Evolutionary conservation across 805 yeast species (phyloP).

Genomic region (Barnettozyma populi): DNA sequence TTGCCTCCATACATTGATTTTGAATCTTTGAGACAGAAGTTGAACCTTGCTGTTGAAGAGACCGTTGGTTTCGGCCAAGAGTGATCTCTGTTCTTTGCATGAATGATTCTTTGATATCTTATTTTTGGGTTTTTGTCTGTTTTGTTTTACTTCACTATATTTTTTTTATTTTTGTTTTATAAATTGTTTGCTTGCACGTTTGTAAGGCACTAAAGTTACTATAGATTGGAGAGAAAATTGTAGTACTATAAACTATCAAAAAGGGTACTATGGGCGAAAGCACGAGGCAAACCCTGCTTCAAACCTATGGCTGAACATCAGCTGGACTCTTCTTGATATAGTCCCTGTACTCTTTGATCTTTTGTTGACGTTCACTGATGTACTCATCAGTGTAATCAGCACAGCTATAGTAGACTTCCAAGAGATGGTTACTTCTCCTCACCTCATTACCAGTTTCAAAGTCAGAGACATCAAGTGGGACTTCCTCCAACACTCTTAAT

Average conservation of each 20-base stretch:
- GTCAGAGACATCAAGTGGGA: not conserved
- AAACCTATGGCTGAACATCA: not conserved
- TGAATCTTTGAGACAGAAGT: constrained; percentile 80
- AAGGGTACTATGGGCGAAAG: too few relatives aligned
- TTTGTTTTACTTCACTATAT: not conserved
- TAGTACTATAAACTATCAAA: too few relatives aligned
- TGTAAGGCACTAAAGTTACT: not conserved
- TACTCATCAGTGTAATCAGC: not conserved
- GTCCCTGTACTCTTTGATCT: not conserved
- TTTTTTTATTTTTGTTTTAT: too few relatives aligned
- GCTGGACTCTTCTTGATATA: not conserved
- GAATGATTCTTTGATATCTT: not conserved
- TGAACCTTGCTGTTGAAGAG: constrained; percentile 95
- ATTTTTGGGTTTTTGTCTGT: not conserved
- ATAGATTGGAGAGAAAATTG: too few relatives aligned
- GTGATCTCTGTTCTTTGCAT: constrained; percentile 27
- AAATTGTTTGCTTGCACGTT: not conserved
- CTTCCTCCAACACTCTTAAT: not conserved
- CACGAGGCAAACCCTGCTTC: not conserved
- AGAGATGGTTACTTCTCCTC: not conserved
- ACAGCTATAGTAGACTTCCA: not conserved
- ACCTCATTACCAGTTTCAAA: not conserved
- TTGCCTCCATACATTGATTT: constrained; percentile 88
- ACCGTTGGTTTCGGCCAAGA: constrained; percentile 99
- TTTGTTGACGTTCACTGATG: not conserved